A percentile compares a stretch with the other conserved stretches of the same genome.
Conservation (phyloP, 768 basidiomycete genomes). For the Macrolepiota fuliginosa region DNA sequence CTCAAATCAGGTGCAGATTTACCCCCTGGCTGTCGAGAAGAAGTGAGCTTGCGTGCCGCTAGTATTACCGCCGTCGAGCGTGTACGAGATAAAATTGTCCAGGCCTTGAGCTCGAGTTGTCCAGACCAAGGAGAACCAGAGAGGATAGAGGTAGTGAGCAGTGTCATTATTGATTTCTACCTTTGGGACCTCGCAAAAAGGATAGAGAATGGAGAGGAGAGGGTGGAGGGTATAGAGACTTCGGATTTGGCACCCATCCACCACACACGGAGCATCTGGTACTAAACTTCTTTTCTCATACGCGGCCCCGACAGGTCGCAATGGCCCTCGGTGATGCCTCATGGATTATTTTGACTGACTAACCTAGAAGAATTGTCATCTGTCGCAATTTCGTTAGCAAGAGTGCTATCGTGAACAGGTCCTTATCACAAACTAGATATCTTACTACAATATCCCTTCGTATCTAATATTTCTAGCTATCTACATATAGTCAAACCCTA, state of each 20-base stretch:
- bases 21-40: conserved; percentile 58
- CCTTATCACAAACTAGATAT: background rate
- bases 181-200: conserved; percentile 86
- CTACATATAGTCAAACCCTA: background rate
- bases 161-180: conserved; percentile 88
- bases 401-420: background rate
- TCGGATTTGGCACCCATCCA: conserved; percentile 66
- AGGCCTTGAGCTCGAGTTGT: conserved; percentile 18
- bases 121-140: conserved; percentile 18
- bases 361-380: background rate
- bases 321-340: background rate
- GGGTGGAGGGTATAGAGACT: conserved; percentile 56
- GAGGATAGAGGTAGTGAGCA: conserved; percentile 44
- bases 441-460: background rate
- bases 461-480: background rate
- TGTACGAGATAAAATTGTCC: conserved; percentile 57
- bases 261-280: conserved; percentile 84
- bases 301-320: background rate
- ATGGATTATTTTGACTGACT: background rate
- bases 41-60: conserved; percentile 76
- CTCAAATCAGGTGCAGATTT: conserved; percentile 47
- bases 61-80: conserved; percentile 80
- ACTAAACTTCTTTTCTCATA: conserved; percentile 37
- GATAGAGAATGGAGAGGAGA: conserved; percentile 61
- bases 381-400: background rate